Evolutionary conservation across 2,329 filamentous ascomycete species (phyloP).

Genomic region (Scedosporium dehoogii): DNA sequence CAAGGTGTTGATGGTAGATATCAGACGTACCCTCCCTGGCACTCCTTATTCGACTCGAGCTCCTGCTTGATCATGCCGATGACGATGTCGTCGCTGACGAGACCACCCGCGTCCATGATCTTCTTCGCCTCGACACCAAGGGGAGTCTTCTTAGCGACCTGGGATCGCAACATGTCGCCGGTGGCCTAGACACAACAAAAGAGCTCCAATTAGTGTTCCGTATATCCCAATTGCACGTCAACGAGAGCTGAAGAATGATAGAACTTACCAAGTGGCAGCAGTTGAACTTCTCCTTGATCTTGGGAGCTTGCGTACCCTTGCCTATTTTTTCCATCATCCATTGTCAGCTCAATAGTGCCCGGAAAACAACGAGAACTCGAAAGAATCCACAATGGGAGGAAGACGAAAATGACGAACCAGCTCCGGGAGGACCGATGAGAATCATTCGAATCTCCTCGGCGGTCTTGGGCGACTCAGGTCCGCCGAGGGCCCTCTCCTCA

Average conservation of each 20-base stretch:
- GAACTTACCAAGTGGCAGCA: constrained; percentile 85
- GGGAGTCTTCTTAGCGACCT: constrained; percentile 94
- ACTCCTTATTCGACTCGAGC: constrained; percentile 87
- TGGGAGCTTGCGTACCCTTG: constrained; percentile 97
- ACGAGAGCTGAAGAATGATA: constrained; percentile 11
- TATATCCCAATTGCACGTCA: neutral
- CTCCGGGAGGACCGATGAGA: constrained; percentile 92
- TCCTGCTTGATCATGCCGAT: constrained; percentile 99
- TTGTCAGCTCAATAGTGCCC: neutral
- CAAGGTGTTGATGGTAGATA: too few relatives aligned
- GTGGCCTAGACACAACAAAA: constrained; percentile 56
- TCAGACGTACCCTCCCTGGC: constrained; percentile 77
- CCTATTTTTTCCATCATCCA: constrained; percentile 39
- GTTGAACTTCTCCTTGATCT: constrained; percentile 95
- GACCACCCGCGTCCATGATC: constrained; percentile 98
- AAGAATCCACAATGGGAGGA: neutral
- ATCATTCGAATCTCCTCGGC: constrained; percentile 81
- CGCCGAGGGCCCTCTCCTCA: constrained; percentile 60
- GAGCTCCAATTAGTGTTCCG: constrained; percentile 9
- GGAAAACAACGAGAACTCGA: constrained; percentile 10
- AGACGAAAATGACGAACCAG: constrained; percentile 54
- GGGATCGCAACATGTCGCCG: constrained; percentile 96
- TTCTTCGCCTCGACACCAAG: constrained; percentile 97
- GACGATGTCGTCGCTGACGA: constrained; percentile 98
- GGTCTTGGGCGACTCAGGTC: constrained; percentile 33